Evolutionary conservation across 2,329 filamentous ascomycete genomes (phyloP), one percentile per base, ranked within the genome.

Genomic region (Talaromyces sp.): DNA sequence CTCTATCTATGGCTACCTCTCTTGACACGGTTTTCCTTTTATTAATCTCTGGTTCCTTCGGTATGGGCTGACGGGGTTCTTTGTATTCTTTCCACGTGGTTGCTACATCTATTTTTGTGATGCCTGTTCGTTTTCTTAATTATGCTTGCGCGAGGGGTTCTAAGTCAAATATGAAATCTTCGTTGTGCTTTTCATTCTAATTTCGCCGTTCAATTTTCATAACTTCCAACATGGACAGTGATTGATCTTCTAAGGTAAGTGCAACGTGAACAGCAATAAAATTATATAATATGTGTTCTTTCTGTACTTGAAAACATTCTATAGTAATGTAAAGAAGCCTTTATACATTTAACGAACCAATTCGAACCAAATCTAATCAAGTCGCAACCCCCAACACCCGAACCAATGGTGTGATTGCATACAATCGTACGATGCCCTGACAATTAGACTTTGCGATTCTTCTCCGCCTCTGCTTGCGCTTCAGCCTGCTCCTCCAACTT

Each of bases 401-500:
- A 16, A 19, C 8, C 19, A 5, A 47, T 14, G 9, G 13, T 11
- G 3, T 24, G 47, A 27, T 43, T 43, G 41, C 19, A n/a, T 47
- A 11, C 47, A 16, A 50, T 31, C 47, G 8, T 24, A 50, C 37
- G 47, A 60, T 22, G 11, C 13, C 9, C 43, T 27, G 5, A 52
- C n/a, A 45, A 47, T 62, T 71, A 76, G 60, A 72, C 67, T 65
- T 72, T 73, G 59, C 70, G 71, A 59, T 70, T 66, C 66, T 69
- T 65, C 68, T 78, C 77, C 68, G 75, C 74, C 70, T 77, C 74
- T 65, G 74, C 76, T 65, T 78, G 77, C 62, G 76, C 69, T 69
- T 82, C 78, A 64, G 79, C 78, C 61, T 82, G 82, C 72, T 87
- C 86, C 57, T 83, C 83, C 65, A 83, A 82, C 76, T 90, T 90